phyloP scores from a whole-genome alignment of 78 protist species.

The Dictyostelium firmibasis region DNA sequence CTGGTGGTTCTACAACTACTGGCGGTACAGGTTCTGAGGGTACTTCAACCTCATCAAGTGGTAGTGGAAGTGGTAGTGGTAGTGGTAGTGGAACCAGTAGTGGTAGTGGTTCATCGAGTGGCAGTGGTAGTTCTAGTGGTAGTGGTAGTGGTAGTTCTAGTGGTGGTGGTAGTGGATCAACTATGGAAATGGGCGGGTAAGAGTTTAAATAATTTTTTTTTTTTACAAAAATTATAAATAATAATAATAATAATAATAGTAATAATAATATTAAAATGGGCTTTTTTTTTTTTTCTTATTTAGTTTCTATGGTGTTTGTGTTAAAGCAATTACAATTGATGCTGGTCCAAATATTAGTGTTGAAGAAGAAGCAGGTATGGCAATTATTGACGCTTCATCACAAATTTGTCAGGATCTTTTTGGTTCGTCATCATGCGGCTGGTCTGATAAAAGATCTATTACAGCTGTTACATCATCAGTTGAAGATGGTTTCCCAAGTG shows the following conservation, averaged over 20 bases:
- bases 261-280: background rate
- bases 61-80: constrained; percentile 25
- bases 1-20: constrained; percentile 30
- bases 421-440: constrained; percentile 21
- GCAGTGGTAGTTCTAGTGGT: constrained; percentile 24
- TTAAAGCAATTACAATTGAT: constrained; percentile 51
- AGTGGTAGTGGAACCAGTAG: background rate
- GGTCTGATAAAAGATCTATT: background rate
- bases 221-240: no score
- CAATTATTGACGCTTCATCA: constrained; percentile 65
- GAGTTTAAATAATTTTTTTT: no score
- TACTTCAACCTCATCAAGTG: background rate
- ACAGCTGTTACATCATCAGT: constrained; percentile 3
- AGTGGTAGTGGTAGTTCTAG: background rate
- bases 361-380: constrained; percentile 59
- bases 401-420: constrained; percentile 27
- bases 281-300: no score
- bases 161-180: background rate
- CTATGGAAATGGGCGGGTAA: background rate
- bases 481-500: constrained; percentile 1
- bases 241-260: no score
- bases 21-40: constrained; percentile 13
- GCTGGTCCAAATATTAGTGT: constrained; percentile 61
- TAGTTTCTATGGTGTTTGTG: constrained; percentile 42
- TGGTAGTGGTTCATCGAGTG: constrained; percentile 28